Base-by-base conservation (phyloP, 495 filamentous ascomycete genomes). In the Letharia columbiana region DNA sequence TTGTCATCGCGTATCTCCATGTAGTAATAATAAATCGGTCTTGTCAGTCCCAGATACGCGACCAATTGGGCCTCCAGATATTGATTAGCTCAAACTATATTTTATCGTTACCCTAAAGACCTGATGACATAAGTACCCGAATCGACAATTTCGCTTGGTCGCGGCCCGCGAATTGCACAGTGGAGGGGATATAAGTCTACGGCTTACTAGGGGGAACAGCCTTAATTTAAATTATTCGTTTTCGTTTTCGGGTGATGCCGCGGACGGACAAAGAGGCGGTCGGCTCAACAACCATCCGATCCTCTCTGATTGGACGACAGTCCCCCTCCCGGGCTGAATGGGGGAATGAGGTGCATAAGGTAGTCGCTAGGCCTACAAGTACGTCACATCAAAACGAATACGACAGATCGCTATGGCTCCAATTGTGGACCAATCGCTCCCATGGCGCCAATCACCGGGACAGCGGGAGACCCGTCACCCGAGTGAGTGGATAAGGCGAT, bases 301-400 rank as follows among this genome's bases (percentile, higher is more conserved):
- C n/a, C 60, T 62, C 60, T 62, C 60, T 62, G 60, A 62, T 62
- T 62, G 40, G 60, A 20, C 60, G 60, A 62, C 40, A 45, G 60
- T 62, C 60, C 37, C 40, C 60, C 60, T 45, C 39, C 40, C 23
- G 23, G 23, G 23, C 20, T 31, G 37, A 37, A 31, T 45, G 41
- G n/a, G 18, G 35, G 23, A 28, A 28, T 47, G 20, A 44, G 60
- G 40, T 62, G 60, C 60, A 62, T 62, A 45, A 28, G 23, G 23
- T 28, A 28, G 23, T 0, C 23, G 0, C 23, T 28, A 28, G 23
- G 23, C 23, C 23, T 28, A 28, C n/a, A n/a, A n/a, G n/a, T 62
- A 49, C 41, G 60, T 33, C 28, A 54, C 50, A 33, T 62, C 40
- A 49, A 49, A n/a, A 62, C 60, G 60, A 62, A 62, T 62, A 62